phyloP scores from a whole-genome alignment of 148 eudicot genomes.

The Persicaria tinctoria region DNA sequence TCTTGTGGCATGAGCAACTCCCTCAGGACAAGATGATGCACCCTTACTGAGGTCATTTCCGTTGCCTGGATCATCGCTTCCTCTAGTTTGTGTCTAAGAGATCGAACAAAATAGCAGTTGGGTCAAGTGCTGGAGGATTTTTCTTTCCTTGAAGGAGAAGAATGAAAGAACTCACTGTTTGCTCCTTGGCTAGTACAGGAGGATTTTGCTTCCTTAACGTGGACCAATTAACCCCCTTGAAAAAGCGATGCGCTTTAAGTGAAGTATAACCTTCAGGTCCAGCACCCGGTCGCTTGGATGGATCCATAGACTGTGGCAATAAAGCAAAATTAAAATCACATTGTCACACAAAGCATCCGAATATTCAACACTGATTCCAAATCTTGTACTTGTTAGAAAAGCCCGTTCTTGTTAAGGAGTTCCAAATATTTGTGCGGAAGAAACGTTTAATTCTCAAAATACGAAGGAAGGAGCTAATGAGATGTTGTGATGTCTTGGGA shows the following conservation, averaged over 20 bases:
- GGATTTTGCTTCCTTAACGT: constrained; percentile 57
- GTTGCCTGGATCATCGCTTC: constrained; percentile 38
- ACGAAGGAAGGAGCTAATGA: neutral
- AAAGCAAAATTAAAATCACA: neutral
- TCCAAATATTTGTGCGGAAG: neutral
- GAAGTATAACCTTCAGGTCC: constrained; percentile 78
- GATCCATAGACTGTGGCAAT: constrained; percentile 61
- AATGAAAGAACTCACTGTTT: constrained; percentile 29
- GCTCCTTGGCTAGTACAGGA: constrained; percentile 71
- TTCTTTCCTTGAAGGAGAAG: neutral
- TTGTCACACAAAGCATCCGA: too few relatives aligned
- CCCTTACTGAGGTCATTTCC: constrained; percentile 44
- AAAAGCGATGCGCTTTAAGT: constrained; percentile 82
- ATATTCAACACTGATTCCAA: neutral
- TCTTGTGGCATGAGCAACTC: constrained; percentile 53
- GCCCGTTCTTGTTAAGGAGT: neutral
- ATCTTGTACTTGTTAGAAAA: neutral
- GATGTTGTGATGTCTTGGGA: neutral
- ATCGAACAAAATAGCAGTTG: constrained; percentile 8
- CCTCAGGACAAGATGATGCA: constrained; percentile 58
- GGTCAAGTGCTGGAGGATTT: too few relatives aligned
- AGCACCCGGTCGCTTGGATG: constrained; percentile 91
- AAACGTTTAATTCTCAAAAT: neutral
- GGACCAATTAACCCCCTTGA: constrained; percentile 68
- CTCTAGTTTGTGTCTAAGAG: constrained; percentile 40